Base-by-base conservation (phyloP, 768 basidiomycete species). In the Pulveroboletus sp. region DNA sequence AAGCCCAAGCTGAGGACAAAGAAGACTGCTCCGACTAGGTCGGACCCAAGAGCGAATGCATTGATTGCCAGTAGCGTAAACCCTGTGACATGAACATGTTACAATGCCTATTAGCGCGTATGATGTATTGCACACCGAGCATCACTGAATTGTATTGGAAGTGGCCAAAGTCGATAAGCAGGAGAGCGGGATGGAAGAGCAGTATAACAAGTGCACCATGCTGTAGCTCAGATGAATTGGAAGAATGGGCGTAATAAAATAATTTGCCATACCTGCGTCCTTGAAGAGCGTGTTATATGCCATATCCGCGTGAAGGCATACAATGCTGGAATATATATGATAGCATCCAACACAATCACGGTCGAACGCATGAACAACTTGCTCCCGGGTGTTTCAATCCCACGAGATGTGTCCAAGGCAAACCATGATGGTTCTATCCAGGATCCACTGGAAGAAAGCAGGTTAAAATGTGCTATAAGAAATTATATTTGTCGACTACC, bases 71-170 rank as follows among this genome's bases (percentile, higher is more conserved):
- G 69, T 23, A 92, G 61, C 1, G 86, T 82, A 27, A 92, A 72
- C 3, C 89, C 87, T 89, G 48, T 25, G 21, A 39, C 2, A 40
- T n/a, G 2, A 43, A 41, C 20, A 19, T 14, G 31, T 45, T 9
- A 42, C 20, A 27, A 14, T 2, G 8, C 5, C 8, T n/a, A 46
- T 10, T 12, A 33, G 34, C 2, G 25, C 11, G 14, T 12, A 11
- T 10, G 10, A 34, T 23, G 44, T 0, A 62, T 33, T 21, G 71
- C 72, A 57, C 60, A 80, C 88, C 94, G 40, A 97, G 82, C 90
- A 95, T 94, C 55, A 94, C 80, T 2, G 88, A 87, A 63, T 97
- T 97, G 65, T 93, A 97, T 69, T 98, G 94, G 60, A 95, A 95
- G 64, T 97, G 94, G 0, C 95, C 93, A 63, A 85, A 88, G 68